Evolutionary conservation across 2,329 filamentous ascomycete species (phyloP).

Genomic region (Xylaria sp.): DNA sequence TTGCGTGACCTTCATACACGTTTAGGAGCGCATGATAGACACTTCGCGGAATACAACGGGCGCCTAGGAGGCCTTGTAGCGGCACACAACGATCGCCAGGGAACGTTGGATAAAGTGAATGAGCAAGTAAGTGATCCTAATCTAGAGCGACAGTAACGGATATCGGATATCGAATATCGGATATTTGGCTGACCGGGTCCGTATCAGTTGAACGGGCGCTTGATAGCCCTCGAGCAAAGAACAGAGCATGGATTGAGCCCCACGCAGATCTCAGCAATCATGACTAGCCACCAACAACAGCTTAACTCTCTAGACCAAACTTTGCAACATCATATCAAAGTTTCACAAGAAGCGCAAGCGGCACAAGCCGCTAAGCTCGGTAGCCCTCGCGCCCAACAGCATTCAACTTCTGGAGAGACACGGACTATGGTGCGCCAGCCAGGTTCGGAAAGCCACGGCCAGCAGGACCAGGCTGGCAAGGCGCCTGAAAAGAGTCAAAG

Average conservation of each 20-base stretch:
- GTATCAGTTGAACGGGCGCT: conserved; percentile 15
- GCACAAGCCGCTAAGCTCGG: conserved; percentile 3
- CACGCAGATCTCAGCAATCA: conserved; percentile 27
- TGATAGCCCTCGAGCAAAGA: conserved; percentile 24
- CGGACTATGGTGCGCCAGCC: conserved; percentile 2
- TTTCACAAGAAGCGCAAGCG: conserved; percentile 16
- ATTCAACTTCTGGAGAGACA: conserved; percentile 1
- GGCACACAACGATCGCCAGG: conserved; percentile 19
- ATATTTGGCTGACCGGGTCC: conserved; percentile 11
- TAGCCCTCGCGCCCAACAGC: conserved; percentile 6
- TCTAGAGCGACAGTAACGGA: not conserved
- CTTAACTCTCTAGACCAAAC: conserved; percentile 26
- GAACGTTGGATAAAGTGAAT: conserved; percentile 19
- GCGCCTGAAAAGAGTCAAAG: not conserved
- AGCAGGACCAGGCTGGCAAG: conserved; percentile 7
- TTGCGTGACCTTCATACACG: conserved; percentile 19
- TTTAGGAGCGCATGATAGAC: conserved; percentile 17
- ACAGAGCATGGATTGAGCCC: conserved; percentile 27
- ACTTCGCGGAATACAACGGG: conserved; percentile 18
- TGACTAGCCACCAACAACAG: conserved; percentile 30
- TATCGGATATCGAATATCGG: too few relatives aligned
- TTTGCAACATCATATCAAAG: conserved; percentile 23
- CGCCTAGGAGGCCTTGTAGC: conserved; percentile 15
- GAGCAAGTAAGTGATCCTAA: conserved; percentile 20
- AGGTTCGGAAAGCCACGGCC: not conserved